These are phyloP conservation scores for Prunus campanulata DNA, from an alignment of 306 rosid species.

Conservation along the genomic window DNA sequence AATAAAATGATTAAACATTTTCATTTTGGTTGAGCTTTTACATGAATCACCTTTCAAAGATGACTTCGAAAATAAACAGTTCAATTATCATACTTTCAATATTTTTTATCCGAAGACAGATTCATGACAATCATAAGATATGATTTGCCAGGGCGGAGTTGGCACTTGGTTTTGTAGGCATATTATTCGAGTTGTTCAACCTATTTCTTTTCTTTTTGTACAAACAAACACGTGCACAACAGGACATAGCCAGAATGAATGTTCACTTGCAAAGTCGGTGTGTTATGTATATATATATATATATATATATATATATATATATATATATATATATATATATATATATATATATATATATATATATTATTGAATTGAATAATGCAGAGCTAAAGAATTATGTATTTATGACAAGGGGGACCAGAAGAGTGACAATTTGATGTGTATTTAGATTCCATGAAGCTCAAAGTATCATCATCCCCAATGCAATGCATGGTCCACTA, in stretches of 20 bases:
- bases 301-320: too few species aligned
- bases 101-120: neutral
- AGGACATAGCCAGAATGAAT: neutral
- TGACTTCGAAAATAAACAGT: too few species aligned
- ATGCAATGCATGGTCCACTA: neutral
- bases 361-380: too few species aligned
- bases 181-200: neutral
- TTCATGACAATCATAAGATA: too few species aligned
- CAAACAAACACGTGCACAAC: neutral
- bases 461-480: neutral
- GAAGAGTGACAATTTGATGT: neutral
- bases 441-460: neutral
- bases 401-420: neutral
- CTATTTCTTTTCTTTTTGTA: neutral
- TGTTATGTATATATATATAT: too few species aligned
- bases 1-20: too few species aligned
- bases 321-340: too few species aligned
- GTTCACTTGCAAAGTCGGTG: neutral
- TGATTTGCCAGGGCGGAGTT: neutral
- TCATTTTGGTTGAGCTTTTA: too few species aligned
- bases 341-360: too few species aligned
- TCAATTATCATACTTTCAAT: neutral
- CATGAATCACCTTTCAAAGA: too few species aligned
- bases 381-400: neutral
- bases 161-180: neutral